phyloP scores from a whole-genome alignment of 2,329 filamentous ascomycete species.

The Hypoxylon sp. region DNA sequence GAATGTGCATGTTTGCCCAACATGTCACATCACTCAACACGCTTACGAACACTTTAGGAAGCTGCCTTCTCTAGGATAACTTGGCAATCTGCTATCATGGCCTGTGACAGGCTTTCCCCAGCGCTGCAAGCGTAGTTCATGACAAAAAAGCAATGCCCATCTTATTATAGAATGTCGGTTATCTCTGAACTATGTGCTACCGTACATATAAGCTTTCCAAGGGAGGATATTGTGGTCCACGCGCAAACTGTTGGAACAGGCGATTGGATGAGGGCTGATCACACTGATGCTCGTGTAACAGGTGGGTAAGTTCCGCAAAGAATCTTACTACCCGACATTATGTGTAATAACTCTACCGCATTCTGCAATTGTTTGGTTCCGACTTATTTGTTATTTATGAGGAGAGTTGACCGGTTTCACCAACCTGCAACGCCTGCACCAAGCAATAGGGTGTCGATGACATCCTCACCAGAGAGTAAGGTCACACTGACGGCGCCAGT shows the following conservation, averaged over 20 bases:
- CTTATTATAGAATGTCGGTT: slow-evolving; percentile 22
- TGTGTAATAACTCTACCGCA: slow-evolving; percentile 7
- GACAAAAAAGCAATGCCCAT: slow-evolving; percentile 25
- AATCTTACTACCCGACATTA: slow-evolving; percentile 24
- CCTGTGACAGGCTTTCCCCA: slow-evolving; percentile 30
- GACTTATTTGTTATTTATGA: slow-evolving; percentile 8
- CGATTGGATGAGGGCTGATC: slow-evolving; percentile 35
- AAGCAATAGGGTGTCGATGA: slow-evolving; percentile 47
- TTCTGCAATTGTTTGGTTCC: slow-evolving; percentile 15
- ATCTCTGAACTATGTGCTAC: slow-evolving; percentile 20
- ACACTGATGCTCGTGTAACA: slow-evolving; percentile 13
- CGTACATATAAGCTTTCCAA: slow-evolving; percentile 13
- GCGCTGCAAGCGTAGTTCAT: slow-evolving; percentile 19
- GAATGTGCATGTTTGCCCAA: slow-evolving; percentile 22
- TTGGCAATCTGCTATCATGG: slow-evolving; percentile 40
- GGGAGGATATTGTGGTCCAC: slow-evolving; percentile 16
- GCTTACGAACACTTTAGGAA: slow-evolving; percentile 42
- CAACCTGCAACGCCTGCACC: slow-evolving; percentile 49
- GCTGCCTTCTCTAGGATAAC: slow-evolving; percentile 39
- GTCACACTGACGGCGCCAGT: slow-evolving; percentile 48
- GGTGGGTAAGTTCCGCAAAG: slow-evolving; percentile 14
- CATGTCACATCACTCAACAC: slow-evolving; percentile 37
- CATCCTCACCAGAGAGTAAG: slow-evolving; percentile 35
- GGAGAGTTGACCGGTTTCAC: slow-evolving; percentile 31
- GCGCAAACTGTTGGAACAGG: slow-evolving; percentile 6